Conservation (phyloP, 2,329 filamentous ascomycete genomes). For the Magnaporthiopsis incrustans region DNA sequence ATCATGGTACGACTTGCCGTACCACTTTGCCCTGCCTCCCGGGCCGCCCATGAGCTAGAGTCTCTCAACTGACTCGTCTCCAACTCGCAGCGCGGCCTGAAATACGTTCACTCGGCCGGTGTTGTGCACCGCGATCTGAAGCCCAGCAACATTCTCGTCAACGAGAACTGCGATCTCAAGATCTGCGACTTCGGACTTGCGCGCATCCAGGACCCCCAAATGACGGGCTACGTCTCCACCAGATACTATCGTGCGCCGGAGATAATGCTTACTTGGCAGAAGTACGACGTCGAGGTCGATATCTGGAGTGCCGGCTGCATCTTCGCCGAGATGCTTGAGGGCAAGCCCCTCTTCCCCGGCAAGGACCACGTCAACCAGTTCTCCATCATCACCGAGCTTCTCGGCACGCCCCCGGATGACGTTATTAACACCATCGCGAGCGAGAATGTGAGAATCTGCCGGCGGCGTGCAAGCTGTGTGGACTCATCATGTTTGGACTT, state of each 20-base stretch:
- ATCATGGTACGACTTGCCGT: constrained; percentile 65
- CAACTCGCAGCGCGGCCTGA: constrained; percentile 69
- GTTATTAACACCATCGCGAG: constrained; percentile 98
- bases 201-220: constrained; percentile 96
- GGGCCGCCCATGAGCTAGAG: not conserved
- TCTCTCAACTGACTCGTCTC: constrained; percentile 6
- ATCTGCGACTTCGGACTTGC: constrained; percentile 98
- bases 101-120: constrained; percentile 98
- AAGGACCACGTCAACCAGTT: constrained; percentile 99
- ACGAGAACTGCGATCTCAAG: constrained; percentile 99
- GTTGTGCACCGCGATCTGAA: constrained; percentile 97
- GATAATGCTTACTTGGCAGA: constrained; percentile 99
- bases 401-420: constrained; percentile 94
- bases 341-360: constrained; percentile 94
- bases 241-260: constrained; percentile 97
- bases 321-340: constrained; percentile 98
- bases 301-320: constrained; percentile 99
- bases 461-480: too few relatives aligned
- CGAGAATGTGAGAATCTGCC: constrained; percentile 65
- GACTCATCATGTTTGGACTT: not conserved
- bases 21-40: not conserved
- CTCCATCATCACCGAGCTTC: constrained; percentile 95
- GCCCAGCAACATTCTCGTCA: constrained; percentile 97
- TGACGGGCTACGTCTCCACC: constrained; percentile 98
- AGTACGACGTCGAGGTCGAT: constrained; percentile 98